Conservation (phyloP, 225 moss, liverwort and hornwort species). For the Marchantia paleacea region DNA sequence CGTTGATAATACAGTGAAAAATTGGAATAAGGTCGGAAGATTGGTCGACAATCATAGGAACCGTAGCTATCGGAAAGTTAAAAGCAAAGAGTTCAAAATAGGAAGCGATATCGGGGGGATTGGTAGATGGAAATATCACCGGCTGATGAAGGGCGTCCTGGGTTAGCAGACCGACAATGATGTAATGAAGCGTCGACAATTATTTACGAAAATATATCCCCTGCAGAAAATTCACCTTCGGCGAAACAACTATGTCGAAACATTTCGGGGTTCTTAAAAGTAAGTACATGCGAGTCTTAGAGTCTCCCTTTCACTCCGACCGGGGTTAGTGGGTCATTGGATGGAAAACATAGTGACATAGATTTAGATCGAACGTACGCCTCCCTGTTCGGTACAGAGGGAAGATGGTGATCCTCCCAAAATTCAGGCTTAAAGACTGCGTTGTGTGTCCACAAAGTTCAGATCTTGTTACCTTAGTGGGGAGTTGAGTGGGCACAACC, state of each 20-base stretch:
- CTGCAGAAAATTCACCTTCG: too few relatives aligned
- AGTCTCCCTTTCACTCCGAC: too few relatives aligned
- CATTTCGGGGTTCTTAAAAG: too few relatives aligned
- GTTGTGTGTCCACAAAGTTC: neutral
- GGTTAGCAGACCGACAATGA: neutral
- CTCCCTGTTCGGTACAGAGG: neutral
- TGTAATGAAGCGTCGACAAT: neutral
- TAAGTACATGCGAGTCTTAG: neutral
- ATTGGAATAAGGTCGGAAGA: constrained; percentile 9
- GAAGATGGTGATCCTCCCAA: neutral
- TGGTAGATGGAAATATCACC: constrained; percentile 17
- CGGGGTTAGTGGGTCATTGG: neutral
- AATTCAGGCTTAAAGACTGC: neutral
- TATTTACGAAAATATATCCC: too few relatives aligned
- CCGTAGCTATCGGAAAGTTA: constrained; percentile 13
- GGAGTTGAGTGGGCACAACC: too few relatives aligned
- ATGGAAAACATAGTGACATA: neutral
- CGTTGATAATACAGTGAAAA: neutral
- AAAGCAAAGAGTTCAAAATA: constrained; percentile 16
- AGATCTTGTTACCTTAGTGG: neutral
- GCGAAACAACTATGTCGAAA: too few relatives aligned
- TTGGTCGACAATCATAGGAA: constrained; percentile 14
- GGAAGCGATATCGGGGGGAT: constrained; percentile 9
- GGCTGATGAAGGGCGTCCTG: constrained; percentile 15
- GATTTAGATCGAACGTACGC: neutral